Evolutionary conservation across 2,329 filamentous ascomycete species (phyloP).

Genomic region (Aspergillus versicolor): DNA sequence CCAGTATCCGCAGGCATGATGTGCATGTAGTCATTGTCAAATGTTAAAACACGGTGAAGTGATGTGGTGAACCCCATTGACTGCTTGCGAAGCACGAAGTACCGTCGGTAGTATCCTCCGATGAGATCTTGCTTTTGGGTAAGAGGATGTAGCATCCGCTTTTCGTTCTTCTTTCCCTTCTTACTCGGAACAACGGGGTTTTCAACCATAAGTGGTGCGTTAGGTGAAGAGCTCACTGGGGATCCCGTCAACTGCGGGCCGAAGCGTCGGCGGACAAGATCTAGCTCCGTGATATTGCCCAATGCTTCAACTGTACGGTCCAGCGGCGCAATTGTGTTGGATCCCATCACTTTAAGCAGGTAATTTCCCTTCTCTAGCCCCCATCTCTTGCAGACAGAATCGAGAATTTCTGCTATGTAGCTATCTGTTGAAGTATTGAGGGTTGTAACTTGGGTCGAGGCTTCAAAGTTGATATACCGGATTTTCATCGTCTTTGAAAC

Average conservation of each 20-base stretch:
- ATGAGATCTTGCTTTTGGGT: conserved; percentile 49
- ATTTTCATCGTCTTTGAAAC: conserved; percentile 59
- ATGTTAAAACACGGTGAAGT: conserved; percentile 60
- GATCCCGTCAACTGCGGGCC: conserved; percentile 59
- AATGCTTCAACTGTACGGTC: conserved; percentile 66
- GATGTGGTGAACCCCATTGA: conserved; percentile 64
- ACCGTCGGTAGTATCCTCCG: conserved; percentile 58
- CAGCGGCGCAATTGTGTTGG: conserved; percentile 62
- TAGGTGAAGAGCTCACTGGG: conserved; percentile 62
- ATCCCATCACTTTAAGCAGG: conserved; percentile 62
- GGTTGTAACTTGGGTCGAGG: conserved; percentile 53
- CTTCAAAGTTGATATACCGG: conserved; percentile 61
- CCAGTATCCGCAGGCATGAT: conserved; percentile 59
- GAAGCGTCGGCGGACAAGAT: conserved; percentile 62
- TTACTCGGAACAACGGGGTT: conserved; percentile 34
- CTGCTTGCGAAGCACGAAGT: conserved; percentile 64
- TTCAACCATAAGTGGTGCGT: conserved; percentile 61
- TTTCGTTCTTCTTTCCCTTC: conserved; percentile 44
- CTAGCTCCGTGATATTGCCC: conserved; percentile 59
- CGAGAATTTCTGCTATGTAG: conserved; percentile 67
- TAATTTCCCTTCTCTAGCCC: conserved; percentile 65
- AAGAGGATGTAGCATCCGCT: conserved; percentile 46
- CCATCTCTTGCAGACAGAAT: conserved; percentile 61
- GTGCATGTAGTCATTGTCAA: conserved; percentile 66
- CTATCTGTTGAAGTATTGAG: conserved; percentile 63